Conservation (phyloP, 2,329 filamentous ascomycete genomes). For the Ophiocordyceps robertsii region DNA sequence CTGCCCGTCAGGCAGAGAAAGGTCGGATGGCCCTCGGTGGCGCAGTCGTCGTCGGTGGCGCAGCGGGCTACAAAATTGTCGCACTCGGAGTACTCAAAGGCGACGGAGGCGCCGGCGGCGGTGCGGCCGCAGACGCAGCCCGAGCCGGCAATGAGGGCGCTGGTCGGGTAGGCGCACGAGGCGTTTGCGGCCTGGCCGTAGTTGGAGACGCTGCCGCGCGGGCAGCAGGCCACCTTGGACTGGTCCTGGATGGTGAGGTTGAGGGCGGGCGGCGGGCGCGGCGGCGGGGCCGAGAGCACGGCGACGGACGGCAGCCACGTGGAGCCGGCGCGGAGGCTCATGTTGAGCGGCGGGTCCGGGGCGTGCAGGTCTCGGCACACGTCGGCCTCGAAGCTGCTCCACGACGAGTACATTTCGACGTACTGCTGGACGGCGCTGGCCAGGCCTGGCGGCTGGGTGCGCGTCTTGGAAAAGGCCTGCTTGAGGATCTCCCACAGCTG, state of each 20-base stretch:
- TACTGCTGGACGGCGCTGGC: conserved; percentile 17
- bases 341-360: conserved; percentile 15
- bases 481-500: conserved; percentile 17
- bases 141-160: conserved; percentile 15
- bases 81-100: conserved; percentile 20
- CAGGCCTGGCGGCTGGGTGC: conserved; percentile 3
- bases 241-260: conserved; percentile 22
- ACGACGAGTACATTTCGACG: conserved; percentile 16
- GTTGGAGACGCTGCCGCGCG: conserved; percentile 11
- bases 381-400: conserved; percentile 16
- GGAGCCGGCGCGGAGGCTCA: conserved; percentile 19
- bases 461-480: conserved; percentile 14
- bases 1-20: conserved; percentile 20
- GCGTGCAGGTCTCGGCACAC: conserved; percentile 20
- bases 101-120: conserved; percentile 10
- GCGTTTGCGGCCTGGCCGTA: conserved; percentile 2
- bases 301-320: conserved; percentile 14
- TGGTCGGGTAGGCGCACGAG: conserved; percentile 16
- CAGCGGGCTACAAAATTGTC: conserved; percentile 16
- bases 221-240: conserved; percentile 18
- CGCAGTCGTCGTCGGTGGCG: conserved; percentile 13
- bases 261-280: conserved; percentile 9
- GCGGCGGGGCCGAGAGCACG: conserved; percentile 14
- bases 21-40: conserved; percentile 8
- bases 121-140: conserved; percentile 21